Base-by-base conservation (phyloP, 2,329 filamentous ascomycete genomes). In the Alternaria viburni region DNA sequence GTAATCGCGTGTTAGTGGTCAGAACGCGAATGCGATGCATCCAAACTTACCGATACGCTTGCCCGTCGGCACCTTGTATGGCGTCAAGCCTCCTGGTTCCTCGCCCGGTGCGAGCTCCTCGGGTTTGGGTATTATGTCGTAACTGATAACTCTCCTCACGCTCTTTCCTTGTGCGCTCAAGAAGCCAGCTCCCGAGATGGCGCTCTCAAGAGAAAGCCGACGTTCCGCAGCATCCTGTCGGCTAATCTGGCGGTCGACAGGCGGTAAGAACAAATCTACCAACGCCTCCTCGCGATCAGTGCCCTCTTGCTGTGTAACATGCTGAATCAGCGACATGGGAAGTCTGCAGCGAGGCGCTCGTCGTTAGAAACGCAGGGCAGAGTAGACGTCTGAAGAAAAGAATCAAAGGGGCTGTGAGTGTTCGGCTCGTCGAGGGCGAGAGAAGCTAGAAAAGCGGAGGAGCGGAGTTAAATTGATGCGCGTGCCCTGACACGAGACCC, bases 251-350 rank as follows among this genome's bases (percentile, higher is more conserved):
- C 77, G 77, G 54, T 79, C 75, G 65, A 79, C 69, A 49, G 76
- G 75, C 56, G 75, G 71, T 19, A 79, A 66, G 51, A 79, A 77
- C 45, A 79, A 67, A 59, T 79, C 75, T 57, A 76, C 73, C 36
- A 79, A 68, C 4, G 77, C 77, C 67, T 79, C 78, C 47, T 84
- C 81, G 61, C 82, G 79, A 69, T 86, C 84, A 50, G 77, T 77
- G 66, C 84, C 84, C 71, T 86, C 84, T 70, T 83, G 79, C 55
- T 80, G 78, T 51, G 83, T 83, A 59, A 86, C 83, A 73, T 85
- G 84, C 73, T 86, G 84, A 62, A 84, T 79, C 56, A 86, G 77
- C 71, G 84, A 86, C 84, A 86, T 86, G 61, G 58, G 62, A 63
- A 23, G 23, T 56, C 49, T 65, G 65, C 62, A 65, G 64, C 32